Evolutionary conservation across 805 yeast species (phyloP), one percentile per base, ranked within the genome.

Genomic region (Starmerella ratchasimensis): DNA sequence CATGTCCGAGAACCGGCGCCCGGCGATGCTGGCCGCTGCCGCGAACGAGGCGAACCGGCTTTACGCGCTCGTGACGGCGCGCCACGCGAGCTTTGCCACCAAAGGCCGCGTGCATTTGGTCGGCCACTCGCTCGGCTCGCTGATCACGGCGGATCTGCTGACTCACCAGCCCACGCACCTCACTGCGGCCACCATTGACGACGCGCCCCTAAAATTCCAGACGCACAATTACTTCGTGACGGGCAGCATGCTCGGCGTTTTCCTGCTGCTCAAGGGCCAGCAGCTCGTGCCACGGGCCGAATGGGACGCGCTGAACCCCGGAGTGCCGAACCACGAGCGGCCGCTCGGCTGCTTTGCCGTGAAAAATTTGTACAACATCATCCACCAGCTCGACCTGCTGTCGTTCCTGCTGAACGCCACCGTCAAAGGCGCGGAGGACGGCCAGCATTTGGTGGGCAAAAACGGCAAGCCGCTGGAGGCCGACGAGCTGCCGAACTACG

Each of bases 341-440:
- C 55, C 53, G 4, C 60, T 60, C 34, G 68, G 68, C 1, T 62
- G 67, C 36, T 83, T 90, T 3, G 74, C 72, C 21, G 81, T 78
- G 45, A 59, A 64, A 2, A 79, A 80, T 50, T 57, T 80, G 25
- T 90, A 80, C 60, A 88, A 88, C 53, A 60, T 90, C 6, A 79
- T 78, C 56, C 93, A 88, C 55, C 80, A 83, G 1, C 80, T 93
- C 49, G 98, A 88, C 55, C 93, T 96, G 1, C 76, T 90, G 27
- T 93, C 93, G 0, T 84, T 81, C 53, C 62, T 94, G 40, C 61
- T 88, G 44, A 94, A 84, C 53, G 95, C 97, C 1, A 61, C 88
- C 31, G 72, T 86, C 6, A 64, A 68, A 44, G 64, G 58, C 3
- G 51, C 50, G 13, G 16, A 33, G 2, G 27, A n/a, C 7, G 30